phyloP scores from a whole-genome alignment of 345 rosid species.

The Schrenkiella parvula region DNA sequence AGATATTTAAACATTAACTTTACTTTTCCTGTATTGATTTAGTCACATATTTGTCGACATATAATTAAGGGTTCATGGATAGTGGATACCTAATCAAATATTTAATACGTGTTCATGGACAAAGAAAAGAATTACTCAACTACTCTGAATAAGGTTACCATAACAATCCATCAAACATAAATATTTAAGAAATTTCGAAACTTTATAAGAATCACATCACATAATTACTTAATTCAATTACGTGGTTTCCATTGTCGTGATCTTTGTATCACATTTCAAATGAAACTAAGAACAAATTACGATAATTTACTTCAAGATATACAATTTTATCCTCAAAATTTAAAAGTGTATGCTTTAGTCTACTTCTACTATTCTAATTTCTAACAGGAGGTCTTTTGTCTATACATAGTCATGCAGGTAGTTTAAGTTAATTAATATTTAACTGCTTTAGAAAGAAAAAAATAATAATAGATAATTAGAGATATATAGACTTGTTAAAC shows the following conservation, averaged over 20 bases:
- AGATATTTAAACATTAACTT: neutral
- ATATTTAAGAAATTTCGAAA: neutral
- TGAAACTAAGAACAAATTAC: no score
- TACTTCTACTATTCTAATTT: no score
- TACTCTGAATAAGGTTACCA: neutral
- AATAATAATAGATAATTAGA: no score
- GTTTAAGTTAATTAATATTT: neutral
- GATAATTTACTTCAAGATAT: no score
- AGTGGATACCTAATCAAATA: neutral
- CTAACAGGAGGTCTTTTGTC: no score
- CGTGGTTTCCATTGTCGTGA: neutral
- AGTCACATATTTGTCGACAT: neutral
- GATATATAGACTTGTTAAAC: constrained; percentile 4
- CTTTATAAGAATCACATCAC: neutral
- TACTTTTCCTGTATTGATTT: neutral
- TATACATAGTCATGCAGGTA: neutral
- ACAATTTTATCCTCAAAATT: no score
- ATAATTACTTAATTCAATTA: neutral
- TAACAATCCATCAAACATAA: neutral
- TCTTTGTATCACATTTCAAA: neutral
- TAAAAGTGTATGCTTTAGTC: no score
- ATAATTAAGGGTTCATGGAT: neutral
- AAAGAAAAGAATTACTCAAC: neutral
- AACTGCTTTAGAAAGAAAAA: no score
- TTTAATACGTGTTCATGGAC: neutral